These are phyloP conservation scores for Colletotrichum plurivorum DNA, from an alignment of 2,329 filamentous ascomycete species.

Conservation along the genomic window DNA sequence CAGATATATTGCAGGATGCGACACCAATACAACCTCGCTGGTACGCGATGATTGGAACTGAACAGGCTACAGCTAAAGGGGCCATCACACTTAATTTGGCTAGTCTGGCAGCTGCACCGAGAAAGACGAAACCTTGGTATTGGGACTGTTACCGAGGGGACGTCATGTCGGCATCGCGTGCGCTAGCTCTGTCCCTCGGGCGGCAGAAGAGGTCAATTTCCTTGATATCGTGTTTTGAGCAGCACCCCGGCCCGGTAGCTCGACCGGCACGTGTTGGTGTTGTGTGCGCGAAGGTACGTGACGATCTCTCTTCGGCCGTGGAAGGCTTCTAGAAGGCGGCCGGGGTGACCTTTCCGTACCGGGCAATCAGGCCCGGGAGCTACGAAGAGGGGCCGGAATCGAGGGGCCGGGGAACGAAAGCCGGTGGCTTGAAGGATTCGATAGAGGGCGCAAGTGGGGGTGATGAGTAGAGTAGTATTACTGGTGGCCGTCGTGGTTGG, in stretches of 20 bases:
- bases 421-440: slow-evolving; percentile 18
- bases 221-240: neutral
- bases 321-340: slow-evolving; percentile 36
- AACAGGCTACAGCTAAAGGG: no score
- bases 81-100: no score
- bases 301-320: slow-evolving; percentile 7
- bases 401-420: slow-evolving; percentile 28
- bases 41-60: neutral
- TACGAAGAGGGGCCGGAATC: slow-evolving; percentile 27
- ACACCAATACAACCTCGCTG: neutral
- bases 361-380: slow-evolving; percentile 23
- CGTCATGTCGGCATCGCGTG: neutral
- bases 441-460: neutral
- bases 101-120: no score
- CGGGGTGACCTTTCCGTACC: slow-evolving; percentile 20
- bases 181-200: neutral
- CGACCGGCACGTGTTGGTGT: slow-evolving; percentile 12
- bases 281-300: neutral
- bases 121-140: slow-evolving; percentile 6
- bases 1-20: neutral
- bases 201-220: slow-evolving; percentile 5
- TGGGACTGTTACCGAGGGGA: neutral
- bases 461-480: no score
- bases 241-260: slow-evolving; percentile 8
- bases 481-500: no score